Evolutionary conservation across 805 yeast species (phyloP).

Genomic region (Jamesozyma piceae): DNA sequence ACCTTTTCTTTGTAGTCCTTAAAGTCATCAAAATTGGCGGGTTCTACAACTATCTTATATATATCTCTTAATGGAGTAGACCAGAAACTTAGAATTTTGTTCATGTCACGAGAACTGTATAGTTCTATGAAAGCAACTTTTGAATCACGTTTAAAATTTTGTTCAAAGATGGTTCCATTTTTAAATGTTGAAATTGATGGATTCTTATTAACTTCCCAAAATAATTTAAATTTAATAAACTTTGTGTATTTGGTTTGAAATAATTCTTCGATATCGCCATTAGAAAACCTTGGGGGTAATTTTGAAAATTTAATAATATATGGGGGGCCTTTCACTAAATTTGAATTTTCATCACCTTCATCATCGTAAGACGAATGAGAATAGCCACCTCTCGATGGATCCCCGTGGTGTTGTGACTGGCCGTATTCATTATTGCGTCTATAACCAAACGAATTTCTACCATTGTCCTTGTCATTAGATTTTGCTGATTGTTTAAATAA

Average conservation of each 20-base stretch:
- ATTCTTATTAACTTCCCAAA: conserved; percentile 50
- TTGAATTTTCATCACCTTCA: background rate
- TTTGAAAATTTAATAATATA: conserved; percentile 55
- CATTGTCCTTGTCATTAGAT: conserved; percentile 2
- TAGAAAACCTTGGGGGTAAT: conserved; percentile 46
- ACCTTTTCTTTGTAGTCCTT: conserved; percentile 26
- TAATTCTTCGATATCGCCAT: conserved; percentile 44
- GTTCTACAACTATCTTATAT: conserved; percentile 27
- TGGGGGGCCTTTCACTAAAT: conserved; percentile 38
- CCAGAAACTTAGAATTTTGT: conserved; percentile 28
- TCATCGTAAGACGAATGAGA: background rate
- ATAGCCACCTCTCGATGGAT: background rate
- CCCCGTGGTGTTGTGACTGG: background rate
- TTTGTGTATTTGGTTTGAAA: conserved; percentile 54
- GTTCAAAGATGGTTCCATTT: conserved; percentile 43
- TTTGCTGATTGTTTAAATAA: conserved; percentile 14
- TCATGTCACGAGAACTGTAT: conserved; percentile 33
- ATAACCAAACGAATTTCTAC: background rate
- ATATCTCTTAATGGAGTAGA: conserved; percentile 30
- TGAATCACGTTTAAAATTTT: conserved; percentile 49
- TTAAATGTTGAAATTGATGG: conserved; percentile 56
- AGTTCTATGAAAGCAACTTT: conserved; percentile 39
- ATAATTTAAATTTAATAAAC: conserved; percentile 49
- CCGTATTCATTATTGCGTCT: background rate
- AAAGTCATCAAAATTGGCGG: conserved; percentile 35